These are phyloP conservation scores for Eucalyptus erythrocorys DNA, from an alignment of 345 rosid species.

Conservation along the genomic window DNA sequence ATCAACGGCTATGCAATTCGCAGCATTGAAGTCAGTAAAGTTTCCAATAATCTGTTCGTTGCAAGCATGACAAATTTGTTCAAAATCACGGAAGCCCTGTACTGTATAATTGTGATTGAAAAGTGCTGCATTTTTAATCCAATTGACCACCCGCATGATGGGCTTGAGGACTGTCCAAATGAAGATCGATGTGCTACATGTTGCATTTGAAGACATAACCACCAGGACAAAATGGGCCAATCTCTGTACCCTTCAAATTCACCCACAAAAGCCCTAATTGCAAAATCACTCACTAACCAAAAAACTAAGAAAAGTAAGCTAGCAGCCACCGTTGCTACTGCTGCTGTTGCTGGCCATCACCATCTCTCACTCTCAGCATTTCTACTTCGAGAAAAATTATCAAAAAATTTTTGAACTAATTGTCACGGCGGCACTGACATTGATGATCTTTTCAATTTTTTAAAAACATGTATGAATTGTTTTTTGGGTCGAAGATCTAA, in stretches of 20 bases:
- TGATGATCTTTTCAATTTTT: not conserved
- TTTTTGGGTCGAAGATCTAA: not conserved
- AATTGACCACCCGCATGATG: not conserved
- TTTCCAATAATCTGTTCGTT: not conserved
- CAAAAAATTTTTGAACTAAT: not conserved
- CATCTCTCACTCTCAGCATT: not conserved
- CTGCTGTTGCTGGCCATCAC: not conserved
- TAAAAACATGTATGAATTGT: not conserved
- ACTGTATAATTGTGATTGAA: not conserved
- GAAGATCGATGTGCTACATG: not conserved
- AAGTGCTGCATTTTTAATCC: not conserved
- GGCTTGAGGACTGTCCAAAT: not conserved
- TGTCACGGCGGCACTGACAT: accelerated
- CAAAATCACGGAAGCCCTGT: not conserved
- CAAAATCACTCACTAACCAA: not conserved
- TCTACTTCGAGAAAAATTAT: not conserved
- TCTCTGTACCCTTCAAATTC: not conserved
- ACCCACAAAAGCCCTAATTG: not conserved
- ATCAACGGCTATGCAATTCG: not conserved
- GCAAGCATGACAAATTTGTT: not conserved
- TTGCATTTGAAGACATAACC: not conserved
- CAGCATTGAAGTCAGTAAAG: not conserved
- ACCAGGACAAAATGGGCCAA: not conserved
- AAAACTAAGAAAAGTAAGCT: not conserved
- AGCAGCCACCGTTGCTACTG: not conserved